phyloP scores from a whole-genome alignment of 257 asterid genomes.

The Primulina tabacum region DNA sequence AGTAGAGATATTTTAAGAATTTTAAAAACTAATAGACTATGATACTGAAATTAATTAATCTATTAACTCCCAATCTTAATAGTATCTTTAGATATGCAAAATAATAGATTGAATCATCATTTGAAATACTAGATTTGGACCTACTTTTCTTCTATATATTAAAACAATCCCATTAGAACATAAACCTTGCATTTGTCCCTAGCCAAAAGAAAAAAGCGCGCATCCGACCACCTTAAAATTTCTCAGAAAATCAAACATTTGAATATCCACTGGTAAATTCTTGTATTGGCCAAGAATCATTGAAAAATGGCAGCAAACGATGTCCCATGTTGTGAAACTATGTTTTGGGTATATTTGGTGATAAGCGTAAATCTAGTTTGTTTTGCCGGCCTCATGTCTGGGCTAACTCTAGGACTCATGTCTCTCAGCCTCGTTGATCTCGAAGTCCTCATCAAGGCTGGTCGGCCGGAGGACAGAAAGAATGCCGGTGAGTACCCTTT shows the following conservation, averaged over 20 bases:
- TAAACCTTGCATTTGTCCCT: background rate
- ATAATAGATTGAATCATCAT: background rate
- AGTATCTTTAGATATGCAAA: too few species aligned
- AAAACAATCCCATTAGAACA: background rate
- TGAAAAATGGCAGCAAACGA: slow-evolving; percentile 79
- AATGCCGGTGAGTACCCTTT: slow-evolving; percentile 54
- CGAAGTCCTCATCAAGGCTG: slow-evolving; percentile 73
- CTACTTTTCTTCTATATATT: background rate
- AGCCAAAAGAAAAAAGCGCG: background rate
- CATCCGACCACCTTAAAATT: background rate
- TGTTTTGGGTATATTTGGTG: slow-evolving; percentile 75
- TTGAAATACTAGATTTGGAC: background rate
- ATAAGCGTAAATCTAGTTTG: slow-evolving; percentile 57
- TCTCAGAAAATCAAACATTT: background rate
- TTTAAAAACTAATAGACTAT: too few species aligned
- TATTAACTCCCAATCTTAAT: too few species aligned
- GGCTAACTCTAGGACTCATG: slow-evolving; percentile 88
- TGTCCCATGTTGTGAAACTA: slow-evolving; percentile 85
- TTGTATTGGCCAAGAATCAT: background rate
- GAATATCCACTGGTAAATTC: background rate
- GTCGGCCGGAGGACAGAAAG: slow-evolving; percentile 60
- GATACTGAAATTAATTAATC: too few species aligned
- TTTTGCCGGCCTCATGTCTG: slow-evolving; percentile 93
- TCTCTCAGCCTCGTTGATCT: slow-evolving; percentile 91
- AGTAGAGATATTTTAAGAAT: too few species aligned